Base-by-base conservation (phyloP, 106 monocot species). In the Gastrodia elata region DNA sequence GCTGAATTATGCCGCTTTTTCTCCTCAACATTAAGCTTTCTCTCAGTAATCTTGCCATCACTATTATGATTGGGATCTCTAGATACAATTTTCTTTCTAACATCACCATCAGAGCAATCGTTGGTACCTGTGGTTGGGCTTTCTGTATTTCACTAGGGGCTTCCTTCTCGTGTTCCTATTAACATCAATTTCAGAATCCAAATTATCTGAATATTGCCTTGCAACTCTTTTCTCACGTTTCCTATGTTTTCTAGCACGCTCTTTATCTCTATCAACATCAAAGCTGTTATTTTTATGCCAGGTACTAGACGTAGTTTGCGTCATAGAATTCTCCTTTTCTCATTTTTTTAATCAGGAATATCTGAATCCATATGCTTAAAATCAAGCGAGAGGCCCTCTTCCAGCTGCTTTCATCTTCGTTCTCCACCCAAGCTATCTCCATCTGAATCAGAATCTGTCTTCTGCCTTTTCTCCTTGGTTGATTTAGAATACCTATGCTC, bases 401-500 rank as follows among this genome's bases (percentile, higher is more conserved):
- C 18, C 43, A 41, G 26, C 3, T 28, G 39, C 42, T 42, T 34
- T n/a, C 43, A 42, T 36, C 43, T 49, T 14, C 48, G 61, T 49
- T 57, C 48, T 20, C 56, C 36, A 11, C 15, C 42, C n/a, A 10
- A 2, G n/a, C 34, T 14, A 68, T 67, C n/a, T 22, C 68, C 48
- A 27, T 75, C 83, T 48, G 80, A 83, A 55, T 82, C 72, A 43
- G 76, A 83, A 65, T 86, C 86, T 10, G 72, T 79, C 38, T 83
- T 77, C 61, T 80, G 38, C 22, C 69, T 77, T 39, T 69, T 73
- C 24, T 68, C 43, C n/a, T 79, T 61, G 0, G 20, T 39, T 20
- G 73, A 40, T 40, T 69, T 69, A 5, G 69, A 11, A 5, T 40
- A 37, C 24, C 25, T 24, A 39, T 38, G 14, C 14, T 25, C 41